Evolutionary conservation across 1,139 yeast species (phyloP).

Genomic region (Diutina ranongensis): DNA sequence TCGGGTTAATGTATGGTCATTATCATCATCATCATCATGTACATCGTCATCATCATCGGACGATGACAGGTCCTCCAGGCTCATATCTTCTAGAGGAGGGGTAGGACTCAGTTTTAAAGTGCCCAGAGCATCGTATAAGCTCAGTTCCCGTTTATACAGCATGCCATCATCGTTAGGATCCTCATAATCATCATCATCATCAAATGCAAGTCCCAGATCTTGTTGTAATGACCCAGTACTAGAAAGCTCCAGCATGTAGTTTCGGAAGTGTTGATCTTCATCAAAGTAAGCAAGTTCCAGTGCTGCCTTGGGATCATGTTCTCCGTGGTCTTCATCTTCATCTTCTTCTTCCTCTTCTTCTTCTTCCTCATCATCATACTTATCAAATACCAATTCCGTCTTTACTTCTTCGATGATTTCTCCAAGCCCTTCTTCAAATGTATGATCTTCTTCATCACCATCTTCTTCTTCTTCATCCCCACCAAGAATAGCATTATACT

Average conservation of each 20-base stretch:
- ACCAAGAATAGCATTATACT: slow-evolving; percentile 91
- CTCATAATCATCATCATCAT: slow-evolving; percentile 50
- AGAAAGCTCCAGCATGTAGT: slow-evolving; percentile 74
- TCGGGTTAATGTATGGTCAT: slow-evolving; percentile 5
- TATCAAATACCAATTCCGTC: slow-evolving; percentile 21
- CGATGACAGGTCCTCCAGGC: not conserved
- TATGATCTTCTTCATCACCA: slow-evolving; percentile 22
- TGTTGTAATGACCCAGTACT: slow-evolving; percentile 44
- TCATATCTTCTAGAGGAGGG: not conserved
- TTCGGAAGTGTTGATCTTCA: slow-evolving; percentile 42
- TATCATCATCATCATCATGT: slow-evolving; percentile 1
- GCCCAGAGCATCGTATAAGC: slow-evolving; percentile 40
- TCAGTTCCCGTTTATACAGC: slow-evolving; percentile 55
- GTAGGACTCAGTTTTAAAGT: slow-evolving; percentile 13
- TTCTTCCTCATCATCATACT: slow-evolving; percentile 13
- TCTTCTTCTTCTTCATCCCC: slow-evolving; percentile 33
- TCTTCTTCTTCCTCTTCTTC: slow-evolving; percentile 27
- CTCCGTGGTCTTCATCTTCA: slow-evolving; percentile 12
- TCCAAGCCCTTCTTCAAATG: slow-evolving; percentile 43
- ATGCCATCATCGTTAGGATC: slow-evolving; percentile 79
- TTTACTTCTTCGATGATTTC: slow-evolving; percentile 30
- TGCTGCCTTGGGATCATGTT: slow-evolving; percentile 8
- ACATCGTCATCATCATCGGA: slow-evolving; percentile 3
- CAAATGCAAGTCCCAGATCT: slow-evolving; percentile 11
- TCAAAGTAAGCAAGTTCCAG: slow-evolving; percentile 20